Evolutionary conservation across 805 yeast species (phyloP).

Genomic region (Kurtzmaniella cleridarum): DNA sequence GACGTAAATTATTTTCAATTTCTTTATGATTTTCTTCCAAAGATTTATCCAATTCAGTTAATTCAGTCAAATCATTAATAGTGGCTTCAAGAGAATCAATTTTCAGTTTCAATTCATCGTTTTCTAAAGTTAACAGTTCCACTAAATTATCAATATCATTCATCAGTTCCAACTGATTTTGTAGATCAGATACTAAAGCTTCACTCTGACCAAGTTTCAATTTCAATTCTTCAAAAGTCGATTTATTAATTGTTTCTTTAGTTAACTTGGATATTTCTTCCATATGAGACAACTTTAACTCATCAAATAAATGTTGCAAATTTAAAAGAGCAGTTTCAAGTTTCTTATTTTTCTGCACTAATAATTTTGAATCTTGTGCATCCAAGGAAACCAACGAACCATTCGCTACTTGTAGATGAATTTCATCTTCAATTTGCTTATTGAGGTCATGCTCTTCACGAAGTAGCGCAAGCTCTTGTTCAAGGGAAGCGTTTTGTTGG

Average conservation of each 20-base stretch:
- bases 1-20: constrained; percentile 39
- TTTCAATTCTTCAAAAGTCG: constrained; percentile 24
- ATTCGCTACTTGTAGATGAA: constrained; percentile 14
- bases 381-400: constrained; percentile 1
- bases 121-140: constrained; percentile 30
- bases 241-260: constrained; percentile 6
- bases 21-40: constrained; percentile 41
- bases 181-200: constrained; percentile 19
- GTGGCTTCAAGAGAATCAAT: constrained; percentile 29
- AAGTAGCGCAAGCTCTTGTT: constrained; percentile 23
- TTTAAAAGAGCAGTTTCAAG: constrained; percentile 39
- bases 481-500: constrained; percentile 22
- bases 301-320: constrained; percentile 21
- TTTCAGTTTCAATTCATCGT: constrained; percentile 28
- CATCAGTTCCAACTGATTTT: constrained; percentile 27
- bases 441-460: constrained; percentile 33
- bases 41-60: constrained; percentile 45
- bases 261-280: constrained; percentile 14
- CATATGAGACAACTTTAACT: constrained; percentile 18
- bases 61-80: constrained; percentile 42
- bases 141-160: constrained; percentile 31
- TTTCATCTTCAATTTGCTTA: constrained; percentile 31
- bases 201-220: constrained; percentile 21
- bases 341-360: constrained; percentile 28
- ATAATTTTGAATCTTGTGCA: constrained; percentile 13